Percentiles rank a stretch among this genome's conserved stretches.
Evolutionary conservation across 371 early-diverging fungal genomes (phyloP).

Genomic region (Zopfochytrium polystomum): DNA sequence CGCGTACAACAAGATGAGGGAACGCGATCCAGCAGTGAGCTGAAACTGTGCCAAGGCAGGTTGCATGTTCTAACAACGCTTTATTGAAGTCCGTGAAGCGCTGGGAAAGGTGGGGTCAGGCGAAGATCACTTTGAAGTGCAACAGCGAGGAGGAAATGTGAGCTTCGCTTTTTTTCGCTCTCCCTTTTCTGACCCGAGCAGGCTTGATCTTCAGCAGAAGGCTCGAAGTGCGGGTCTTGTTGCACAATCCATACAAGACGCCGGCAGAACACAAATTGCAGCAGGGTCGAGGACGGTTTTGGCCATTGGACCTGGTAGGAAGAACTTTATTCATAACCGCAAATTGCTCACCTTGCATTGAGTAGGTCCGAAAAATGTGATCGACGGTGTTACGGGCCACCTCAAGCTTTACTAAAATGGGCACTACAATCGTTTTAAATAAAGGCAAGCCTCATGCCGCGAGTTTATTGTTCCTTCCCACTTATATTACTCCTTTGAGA

Average conservation of each 20-base stretch:
- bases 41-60: neutral
- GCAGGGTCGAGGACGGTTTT: slow-evolving; percentile 93
- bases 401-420: slow-evolving; percentile 61
- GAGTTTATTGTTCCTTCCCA: too few species aligned
- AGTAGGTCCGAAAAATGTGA: slow-evolving; percentile 65
- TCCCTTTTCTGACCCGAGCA: slow-evolving; percentile 24
- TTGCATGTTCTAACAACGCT: neutral
- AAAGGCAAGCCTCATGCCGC: too few species aligned
- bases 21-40: slow-evolving; percentile 12
- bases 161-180: neutral
- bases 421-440: too few species aligned
- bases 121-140: slow-evolving; percentile 83
- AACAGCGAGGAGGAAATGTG: slow-evolving; percentile 75
- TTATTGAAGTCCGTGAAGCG: slow-evolving; percentile 34
- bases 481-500: too few species aligned
- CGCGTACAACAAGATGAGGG: slow-evolving; percentile 36
- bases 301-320: slow-evolving; percentile 90
- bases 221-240: slow-evolving; percentile 71
- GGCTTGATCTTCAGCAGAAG: slow-evolving; percentile 66
- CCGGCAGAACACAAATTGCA: slow-evolving; percentile 97
- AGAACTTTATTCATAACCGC: neutral
- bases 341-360: slow-evolving; percentile 1
- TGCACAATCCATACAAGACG: slow-evolving; percentile 85
- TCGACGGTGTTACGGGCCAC: slow-evolving; percentile 81
- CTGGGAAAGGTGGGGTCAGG: slow-evolving; percentile 85